Percentiles rank a stretch among this genome's conserved stretches.
Evolutionary conservation across 2,329 filamentous ascomycete genomes (phyloP).

Genomic region (Tricladium varicosporioides): DNA sequence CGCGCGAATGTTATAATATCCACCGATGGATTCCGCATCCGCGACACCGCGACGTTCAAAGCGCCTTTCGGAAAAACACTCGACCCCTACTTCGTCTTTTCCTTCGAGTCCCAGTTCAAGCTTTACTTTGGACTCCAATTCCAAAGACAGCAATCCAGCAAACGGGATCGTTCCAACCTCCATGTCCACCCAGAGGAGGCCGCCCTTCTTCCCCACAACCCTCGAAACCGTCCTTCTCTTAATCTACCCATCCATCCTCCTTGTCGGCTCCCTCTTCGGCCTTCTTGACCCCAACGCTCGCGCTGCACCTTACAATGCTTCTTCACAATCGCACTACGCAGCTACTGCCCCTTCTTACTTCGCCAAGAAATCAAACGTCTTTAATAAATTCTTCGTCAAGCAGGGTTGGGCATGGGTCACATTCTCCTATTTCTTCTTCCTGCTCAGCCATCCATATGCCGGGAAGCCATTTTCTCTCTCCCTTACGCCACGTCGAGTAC

Average conservation of each 20-base stretch:
- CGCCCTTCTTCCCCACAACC: conserved; percentile 67
- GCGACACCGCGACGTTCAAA: conserved; percentile 30
- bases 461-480: conserved; percentile 40
- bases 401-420: conserved; percentile 92
- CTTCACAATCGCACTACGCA: conserved; percentile 61
- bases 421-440: conserved; percentile 66
- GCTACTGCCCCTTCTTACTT: conserved; percentile 77
- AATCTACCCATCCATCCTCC: conserved; percentile 74
- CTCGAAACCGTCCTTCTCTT: conserved; percentile 63
- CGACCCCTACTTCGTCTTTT: conserved; percentile 13
- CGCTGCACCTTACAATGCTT: conserved; percentile 58
- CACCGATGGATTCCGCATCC: conserved; percentile 29
- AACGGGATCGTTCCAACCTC: background rate
- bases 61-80: conserved; percentile 25
- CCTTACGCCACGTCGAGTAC: conserved; percentile 46
- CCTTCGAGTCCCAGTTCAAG: conserved; percentile 2
- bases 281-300: conserved; percentile 71
- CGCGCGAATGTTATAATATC: conserved; percentile 25
- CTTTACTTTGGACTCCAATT: too few relatives aligned
- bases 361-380: conserved; percentile 86
- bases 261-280: conserved; percentile 80
- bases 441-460: conserved; percentile 63
- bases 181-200: conserved; percentile 24
- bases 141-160: too few relatives aligned
- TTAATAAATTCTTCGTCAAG: conserved; percentile 95